These are phyloP conservation scores for Aspergillus bombycis DNA, from an alignment of 2,329 filamentous ascomycete species.

Conservation along the genomic window DNA sequence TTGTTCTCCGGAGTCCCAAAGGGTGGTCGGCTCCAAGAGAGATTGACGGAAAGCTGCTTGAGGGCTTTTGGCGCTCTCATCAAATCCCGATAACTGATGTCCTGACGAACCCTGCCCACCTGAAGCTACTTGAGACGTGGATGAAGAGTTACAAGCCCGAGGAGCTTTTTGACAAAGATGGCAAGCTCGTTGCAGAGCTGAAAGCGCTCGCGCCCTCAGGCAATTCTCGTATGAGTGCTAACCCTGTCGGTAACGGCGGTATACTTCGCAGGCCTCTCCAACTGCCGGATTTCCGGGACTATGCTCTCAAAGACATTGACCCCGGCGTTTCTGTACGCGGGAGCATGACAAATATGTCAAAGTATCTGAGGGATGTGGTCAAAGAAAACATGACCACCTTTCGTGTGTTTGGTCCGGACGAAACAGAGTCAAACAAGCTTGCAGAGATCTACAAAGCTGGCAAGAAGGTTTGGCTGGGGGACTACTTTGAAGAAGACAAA, in stretches of 20 bases:
- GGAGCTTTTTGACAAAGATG: constrained; percentile 67
- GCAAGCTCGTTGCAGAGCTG: constrained; percentile 65
- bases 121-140: constrained; percentile 73
- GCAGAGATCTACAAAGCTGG: constrained; percentile 70
- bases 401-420: constrained; percentile 77
- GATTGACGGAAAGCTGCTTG: constrained; percentile 69
- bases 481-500: constrained; percentile 74
- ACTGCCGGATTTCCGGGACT: constrained; percentile 71
- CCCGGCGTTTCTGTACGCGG: constrained; percentile 60
- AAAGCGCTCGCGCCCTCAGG: constrained; percentile 67
- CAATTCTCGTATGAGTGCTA: constrained; percentile 73
- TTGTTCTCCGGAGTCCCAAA: constrained; percentile 75
- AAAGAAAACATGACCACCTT: constrained; percentile 68
- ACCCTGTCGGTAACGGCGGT: constrained; percentile 75
- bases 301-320: constrained; percentile 64
- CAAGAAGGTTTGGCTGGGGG: constrained; percentile 80
- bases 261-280: constrained; percentile 66
- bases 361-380: constrained; percentile 69
- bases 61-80: constrained; percentile 78
- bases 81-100: constrained; percentile 77
- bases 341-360: constrained; percentile 72
- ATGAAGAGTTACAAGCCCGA: constrained; percentile 77
- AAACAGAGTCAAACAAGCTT: constrained; percentile 82
- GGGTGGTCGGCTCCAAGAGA: constrained; percentile 78
- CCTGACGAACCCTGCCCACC: constrained; percentile 64